Evolutionary conservation across 305 asterid genomes (phyloP).

Genomic region (Caryopteris hybrid): DNA sequence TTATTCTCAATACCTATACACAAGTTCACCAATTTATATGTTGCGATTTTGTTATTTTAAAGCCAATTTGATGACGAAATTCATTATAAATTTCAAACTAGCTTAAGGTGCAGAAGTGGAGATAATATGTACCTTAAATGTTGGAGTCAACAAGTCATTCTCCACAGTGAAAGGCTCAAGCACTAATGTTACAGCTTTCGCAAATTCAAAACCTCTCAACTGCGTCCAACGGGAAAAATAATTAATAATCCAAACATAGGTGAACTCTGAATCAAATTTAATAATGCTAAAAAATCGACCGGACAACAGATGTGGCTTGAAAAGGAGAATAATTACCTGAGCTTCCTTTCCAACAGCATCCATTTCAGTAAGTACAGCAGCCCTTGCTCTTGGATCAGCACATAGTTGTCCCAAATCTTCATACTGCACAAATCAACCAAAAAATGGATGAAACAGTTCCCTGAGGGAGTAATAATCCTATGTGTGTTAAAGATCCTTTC

Average conservation of each 20-base stretch:
- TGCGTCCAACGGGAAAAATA: conserved; percentile 25
- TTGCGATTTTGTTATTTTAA: too few species aligned
- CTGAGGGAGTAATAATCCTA: background rate
- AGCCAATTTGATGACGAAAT: background rate
- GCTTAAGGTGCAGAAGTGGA: too few species aligned
- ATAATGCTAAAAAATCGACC: background rate
- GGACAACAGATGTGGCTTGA: background rate
- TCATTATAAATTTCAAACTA: background rate
- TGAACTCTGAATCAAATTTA: background rate
- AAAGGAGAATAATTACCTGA: conserved; percentile 43
- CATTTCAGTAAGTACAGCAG: conserved; percentile 93
- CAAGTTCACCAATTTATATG: background rate
- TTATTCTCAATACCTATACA: background rate
- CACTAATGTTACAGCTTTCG: conserved; percentile 76
- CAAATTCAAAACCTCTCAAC: conserved; percentile 94
- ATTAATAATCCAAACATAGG: conserved; percentile 3
- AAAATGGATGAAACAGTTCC: background rate
- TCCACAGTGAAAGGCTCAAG: conserved; percentile 88
- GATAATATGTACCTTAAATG: conserved; percentile 64
- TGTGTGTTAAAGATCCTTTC: background rate
- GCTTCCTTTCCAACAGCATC: conserved; percentile 86
- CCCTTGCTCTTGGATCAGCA: conserved; percentile 70
- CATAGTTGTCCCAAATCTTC: conserved; percentile 74
- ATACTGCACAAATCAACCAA: conserved; percentile 36
- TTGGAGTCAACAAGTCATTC: conserved; percentile 92